Conservation (phyloP, 2,329 filamentous ascomycete genomes). For the Microdochium trichocladiopsis region DNA sequence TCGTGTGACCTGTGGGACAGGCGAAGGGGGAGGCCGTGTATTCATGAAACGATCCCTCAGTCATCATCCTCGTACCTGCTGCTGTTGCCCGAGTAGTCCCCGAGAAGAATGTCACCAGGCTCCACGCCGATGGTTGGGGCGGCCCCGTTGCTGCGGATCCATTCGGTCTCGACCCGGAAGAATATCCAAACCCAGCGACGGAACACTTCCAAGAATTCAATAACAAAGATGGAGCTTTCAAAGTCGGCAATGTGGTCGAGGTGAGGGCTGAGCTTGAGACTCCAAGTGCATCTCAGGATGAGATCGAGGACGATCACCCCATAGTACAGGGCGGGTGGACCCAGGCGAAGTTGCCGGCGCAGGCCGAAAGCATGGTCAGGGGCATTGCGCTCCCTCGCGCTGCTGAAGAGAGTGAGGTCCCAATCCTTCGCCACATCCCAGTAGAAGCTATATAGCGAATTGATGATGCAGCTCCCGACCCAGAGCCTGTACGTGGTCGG, state of each 20-base stretch:
- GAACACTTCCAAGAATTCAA: slow-evolving; percentile 81
- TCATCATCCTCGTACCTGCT: slow-evolving; percentile 45
- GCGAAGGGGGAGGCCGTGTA: too few species aligned
- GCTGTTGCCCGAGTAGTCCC: slow-evolving; percentile 56
- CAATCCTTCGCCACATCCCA: slow-evolving; percentile 97
- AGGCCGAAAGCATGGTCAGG: slow-evolving; percentile 71
- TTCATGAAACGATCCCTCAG: too few species aligned
- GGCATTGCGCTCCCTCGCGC: slow-evolving; percentile 45
- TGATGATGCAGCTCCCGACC: slow-evolving; percentile 68
- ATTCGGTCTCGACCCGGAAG: slow-evolving; percentile 90
- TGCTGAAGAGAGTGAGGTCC: slow-evolving; percentile 77
- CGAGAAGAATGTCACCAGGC: slow-evolving; percentile 67
- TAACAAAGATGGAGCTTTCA: slow-evolving; percentile 80
- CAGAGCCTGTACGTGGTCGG: slow-evolving; percentile 48
- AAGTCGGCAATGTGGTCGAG: slow-evolving; percentile 79
- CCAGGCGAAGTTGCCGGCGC: slow-evolving; percentile 66
- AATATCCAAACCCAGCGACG: slow-evolving; percentile 97
- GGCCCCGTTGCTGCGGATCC: slow-evolving; percentile 52
- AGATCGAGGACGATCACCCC: slow-evolving; percentile 71
- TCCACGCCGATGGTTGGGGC: slow-evolving; percentile 48
- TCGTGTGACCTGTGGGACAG: not conserved
- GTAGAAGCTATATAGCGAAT: slow-evolving; percentile 94
- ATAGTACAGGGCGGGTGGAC: slow-evolving; percentile 72
- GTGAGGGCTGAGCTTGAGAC: slow-evolving; percentile 75
- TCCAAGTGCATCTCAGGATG: slow-evolving; percentile 82